phyloP scores from a whole-genome alignment of 108 stramenopile genomes.

The Cyclotella cryptica region DNA sequence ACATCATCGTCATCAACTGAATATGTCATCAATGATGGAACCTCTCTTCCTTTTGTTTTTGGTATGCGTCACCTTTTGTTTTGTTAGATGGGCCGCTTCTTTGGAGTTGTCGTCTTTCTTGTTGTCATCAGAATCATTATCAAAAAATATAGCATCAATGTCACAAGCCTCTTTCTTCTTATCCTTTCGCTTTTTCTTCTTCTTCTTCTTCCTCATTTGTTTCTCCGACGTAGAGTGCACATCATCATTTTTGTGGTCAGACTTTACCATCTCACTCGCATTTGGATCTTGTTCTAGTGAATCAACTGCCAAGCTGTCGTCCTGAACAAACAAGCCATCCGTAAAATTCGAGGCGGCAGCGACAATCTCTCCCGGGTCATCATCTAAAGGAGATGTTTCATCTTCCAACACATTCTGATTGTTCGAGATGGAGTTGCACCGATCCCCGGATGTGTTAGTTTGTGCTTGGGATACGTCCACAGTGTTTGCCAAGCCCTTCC shows the following conservation, averaged over 20 bases:
- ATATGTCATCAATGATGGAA: constrained; percentile 51
- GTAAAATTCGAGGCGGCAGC: neutral
- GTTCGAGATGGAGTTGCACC: neutral
- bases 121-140: neutral
- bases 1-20: constrained; percentile 9
- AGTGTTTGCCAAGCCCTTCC: neutral
- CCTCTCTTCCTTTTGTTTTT: constrained; percentile 12
- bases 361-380: constrained; percentile 43
- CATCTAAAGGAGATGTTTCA: neutral
- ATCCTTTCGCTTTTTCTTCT: constrained; percentile 15
- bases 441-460: no score
- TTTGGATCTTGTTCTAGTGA: neutral
- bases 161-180: constrained; percentile 3
- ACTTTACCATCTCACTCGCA: neutral
- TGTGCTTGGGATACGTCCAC: no score
- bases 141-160: constrained; percentile 7
- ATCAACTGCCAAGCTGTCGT: constrained; percentile 37
- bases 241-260: neutral
- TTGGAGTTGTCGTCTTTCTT: neutral
- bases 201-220: constrained; percentile 6
- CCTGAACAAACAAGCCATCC: neutral
- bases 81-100: neutral
- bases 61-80: constrained; percentile 3
- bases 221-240: neutral
- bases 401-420: neutral